Conservation (phyloP, 2,329 filamentous ascomycete species). For the Aspergillus puulaauensis region DNA sequence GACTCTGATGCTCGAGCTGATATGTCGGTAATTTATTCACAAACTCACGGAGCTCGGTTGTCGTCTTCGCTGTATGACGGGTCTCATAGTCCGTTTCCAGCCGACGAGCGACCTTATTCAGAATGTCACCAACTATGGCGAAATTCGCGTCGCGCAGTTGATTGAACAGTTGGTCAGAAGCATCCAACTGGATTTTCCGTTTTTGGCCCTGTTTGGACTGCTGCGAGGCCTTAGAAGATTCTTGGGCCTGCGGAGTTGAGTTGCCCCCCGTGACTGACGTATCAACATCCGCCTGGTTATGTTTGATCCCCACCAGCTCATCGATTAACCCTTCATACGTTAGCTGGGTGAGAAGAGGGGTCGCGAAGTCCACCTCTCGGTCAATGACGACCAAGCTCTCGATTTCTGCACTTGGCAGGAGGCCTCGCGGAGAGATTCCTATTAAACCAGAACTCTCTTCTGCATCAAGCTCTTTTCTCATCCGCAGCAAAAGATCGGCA, state of each 20-base stretch:
- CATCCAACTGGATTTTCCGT: slow-evolving; percentile 84
- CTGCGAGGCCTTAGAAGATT: slow-evolving; percentile 51
- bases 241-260: slow-evolving; percentile 53
- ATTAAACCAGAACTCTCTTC: slow-evolving; percentile 66
- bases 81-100: slow-evolving; percentile 85
- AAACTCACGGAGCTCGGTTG: slow-evolving; percentile 88
- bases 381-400: slow-evolving; percentile 95
- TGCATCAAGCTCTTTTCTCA: slow-evolving; percentile 86
- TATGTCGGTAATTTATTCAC: slow-evolving; percentile 91
- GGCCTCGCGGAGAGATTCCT: slow-evolving; percentile 57
- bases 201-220: slow-evolving; percentile 66
- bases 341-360: slow-evolving; percentile 85
- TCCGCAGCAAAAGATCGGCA: slow-evolving; percentile 80
- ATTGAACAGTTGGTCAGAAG: slow-evolving; percentile 82
- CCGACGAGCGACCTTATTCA: slow-evolving; percentile 88
- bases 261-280: slow-evolving; percentile 80
- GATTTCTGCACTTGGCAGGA: slow-evolving; percentile 81
- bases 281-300: slow-evolving; percentile 92
- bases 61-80: slow-evolving; percentile 81
- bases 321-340: slow-evolving; percentile 97
- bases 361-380: slow-evolving; percentile 90
- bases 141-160: slow-evolving; percentile 92
- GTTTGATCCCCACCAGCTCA: slow-evolving; percentile 85
- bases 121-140: slow-evolving; percentile 81
- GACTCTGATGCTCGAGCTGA: slow-evolving; percentile 86